Base-by-base conservation (phyloP, 208 protist species). In the Wallacemonas sp. region DNA sequence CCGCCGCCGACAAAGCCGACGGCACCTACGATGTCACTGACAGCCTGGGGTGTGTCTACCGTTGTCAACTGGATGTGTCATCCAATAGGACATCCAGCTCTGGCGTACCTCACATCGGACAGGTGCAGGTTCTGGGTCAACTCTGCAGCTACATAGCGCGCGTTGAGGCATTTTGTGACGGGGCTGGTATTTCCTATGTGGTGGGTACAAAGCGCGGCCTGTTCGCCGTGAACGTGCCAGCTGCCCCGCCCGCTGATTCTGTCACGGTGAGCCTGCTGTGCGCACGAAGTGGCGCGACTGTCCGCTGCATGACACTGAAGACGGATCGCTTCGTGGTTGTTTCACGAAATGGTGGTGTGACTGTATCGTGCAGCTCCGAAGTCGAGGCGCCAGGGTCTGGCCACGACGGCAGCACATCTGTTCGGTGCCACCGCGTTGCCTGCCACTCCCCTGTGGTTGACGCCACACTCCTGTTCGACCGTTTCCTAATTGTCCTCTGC, bases 381-480 rank as follows among this genome's bases (percentile, higher is more conserved):
- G n/a, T n/a, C n/a, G n/a, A n/a, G n/a, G n/a, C n/a, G n/a, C n/a
- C n/a, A n/a, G n/a, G n/a, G n/a, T 50, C 44, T 17, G n/a, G 17
- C 10, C 8, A 19, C 44, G 8, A 22, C 22, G 44, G 15, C 19
- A 22, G 22, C 10, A 22, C 17, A 24, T 10, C 29, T 9, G 62
- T 46, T 26, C 12, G 13, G 13, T 9, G 19, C 12, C 33, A 33
- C n/a, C 34, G 32, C 65, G 17, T 44, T 22, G 27, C 42, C 10
- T 34, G 24, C 9, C 33, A 30, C 0, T 57, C 65, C 44, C n/a
- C 8, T 15, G 24, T 33, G 10, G 38, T 65, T n/a, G 65, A 71
- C 33, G 65, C 57, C 17, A 36, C 22, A 15, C 57, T 65, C 22
- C 0, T 68, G 15, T 66, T 48, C 37, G 67, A 63, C 37, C 44